Percentiles rank a stretch among this genome's conserved stretches.
These are phyloP conservation scores for Solanum bulbocastanum DNA, from an alignment of 257 asterid species.

Conservation along the genomic window DNA sequence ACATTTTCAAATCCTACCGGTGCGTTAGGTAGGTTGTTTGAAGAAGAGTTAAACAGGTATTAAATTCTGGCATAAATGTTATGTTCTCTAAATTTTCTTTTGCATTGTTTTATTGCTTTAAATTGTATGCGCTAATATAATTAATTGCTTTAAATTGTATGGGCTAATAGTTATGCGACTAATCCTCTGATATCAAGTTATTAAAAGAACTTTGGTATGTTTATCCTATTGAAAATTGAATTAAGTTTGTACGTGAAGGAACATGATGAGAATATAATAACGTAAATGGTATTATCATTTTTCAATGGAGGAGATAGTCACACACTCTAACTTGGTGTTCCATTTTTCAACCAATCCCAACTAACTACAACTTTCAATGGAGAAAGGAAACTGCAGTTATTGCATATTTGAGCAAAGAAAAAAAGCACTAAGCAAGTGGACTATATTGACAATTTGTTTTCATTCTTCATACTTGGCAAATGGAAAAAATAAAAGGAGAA, in stretches of 20 bases:
- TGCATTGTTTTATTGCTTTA: neutral
- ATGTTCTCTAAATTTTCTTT: too few relatives aligned
- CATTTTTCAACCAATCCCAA: neutral
- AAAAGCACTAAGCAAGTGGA: neutral
- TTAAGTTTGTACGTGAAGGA: neutral
- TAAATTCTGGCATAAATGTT: neutral
- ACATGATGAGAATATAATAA: neutral
- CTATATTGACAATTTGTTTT: neutral
- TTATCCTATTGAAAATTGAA: neutral
- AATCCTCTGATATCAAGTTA: neutral
- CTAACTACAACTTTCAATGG: neutral
- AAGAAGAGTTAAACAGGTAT: neutral
- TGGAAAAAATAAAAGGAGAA: neutral
- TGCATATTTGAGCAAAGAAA: neutral
- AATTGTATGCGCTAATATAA: neutral
- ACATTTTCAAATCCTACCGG: neutral
- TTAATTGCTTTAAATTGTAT: neutral
- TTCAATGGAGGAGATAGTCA: neutral
- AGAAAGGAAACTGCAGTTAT: neutral
- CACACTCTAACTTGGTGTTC: neutral
- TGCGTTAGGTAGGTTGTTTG: too few relatives aligned
- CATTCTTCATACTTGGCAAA: neutral
- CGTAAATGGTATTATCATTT: neutral
- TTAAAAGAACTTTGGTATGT: neutral
- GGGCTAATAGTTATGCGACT: neutral